A percentile compares a stretch with the other conserved stretches of the same genome.
These are phyloP conservation scores for Paspalum notatum DNA, from an alignment of 176 grass and related monocot species.

Conservation along the genomic window DNA sequence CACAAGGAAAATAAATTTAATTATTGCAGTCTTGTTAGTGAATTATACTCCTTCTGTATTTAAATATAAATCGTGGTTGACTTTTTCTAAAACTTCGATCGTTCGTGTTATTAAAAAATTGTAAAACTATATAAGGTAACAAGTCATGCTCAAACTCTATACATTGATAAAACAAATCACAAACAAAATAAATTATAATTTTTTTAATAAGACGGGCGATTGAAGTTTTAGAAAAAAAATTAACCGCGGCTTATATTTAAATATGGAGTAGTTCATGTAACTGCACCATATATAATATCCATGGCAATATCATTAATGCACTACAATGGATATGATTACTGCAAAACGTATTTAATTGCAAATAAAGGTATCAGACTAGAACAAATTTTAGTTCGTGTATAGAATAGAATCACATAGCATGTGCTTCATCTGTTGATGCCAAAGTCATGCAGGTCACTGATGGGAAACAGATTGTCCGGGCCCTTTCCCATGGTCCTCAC, in stretches of 20 bases:
- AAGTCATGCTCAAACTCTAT: too few species aligned
- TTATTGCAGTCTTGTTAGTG: background rate
- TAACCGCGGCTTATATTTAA: too few species aligned
- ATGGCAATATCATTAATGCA: constrained; percentile 1
- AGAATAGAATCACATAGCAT: constrained; percentile 18
- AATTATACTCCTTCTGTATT: too few species aligned
- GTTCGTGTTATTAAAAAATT: too few species aligned
- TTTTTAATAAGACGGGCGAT: too few species aligned
- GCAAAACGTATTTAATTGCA: background rate
- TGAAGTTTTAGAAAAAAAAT: too few species aligned
- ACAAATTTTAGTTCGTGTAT: background rate
- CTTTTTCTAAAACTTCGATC: too few species aligned
- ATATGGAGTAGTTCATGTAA: too few species aligned
- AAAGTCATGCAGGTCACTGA: constrained; percentile 65
- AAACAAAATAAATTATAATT: too few species aligned
- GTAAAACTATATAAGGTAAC: too few species aligned
- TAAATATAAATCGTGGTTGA: too few species aligned
- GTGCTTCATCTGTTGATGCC: constrained; percentile 29
- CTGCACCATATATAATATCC: background rate
- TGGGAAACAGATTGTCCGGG: constrained; percentile 87
- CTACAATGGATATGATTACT: background rate
- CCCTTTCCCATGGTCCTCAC: constrained; percentile 72
- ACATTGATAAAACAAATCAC: too few species aligned
- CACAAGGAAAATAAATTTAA: background rate
- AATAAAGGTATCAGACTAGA: background rate